Conservation (phyloP, 257 asterid species). For the Gardenia jasminoides region DNA sequence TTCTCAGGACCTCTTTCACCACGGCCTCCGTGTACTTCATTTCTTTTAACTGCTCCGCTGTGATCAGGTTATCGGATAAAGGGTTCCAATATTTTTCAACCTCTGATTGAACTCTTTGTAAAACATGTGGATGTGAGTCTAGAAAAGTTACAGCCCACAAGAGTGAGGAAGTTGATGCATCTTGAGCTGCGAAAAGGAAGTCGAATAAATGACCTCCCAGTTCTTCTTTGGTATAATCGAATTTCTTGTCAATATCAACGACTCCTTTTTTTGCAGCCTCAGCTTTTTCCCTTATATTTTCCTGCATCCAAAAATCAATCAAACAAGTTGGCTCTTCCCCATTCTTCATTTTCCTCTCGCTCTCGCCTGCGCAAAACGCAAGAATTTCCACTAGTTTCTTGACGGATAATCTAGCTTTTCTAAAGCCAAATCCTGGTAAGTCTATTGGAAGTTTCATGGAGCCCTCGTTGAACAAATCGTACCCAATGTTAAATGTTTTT, state of each 20-base stretch:
- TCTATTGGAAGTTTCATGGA: slow-evolving; percentile 73
- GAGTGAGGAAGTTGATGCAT: slow-evolving; percentile 79
- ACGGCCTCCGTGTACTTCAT: slow-evolving; percentile 89
- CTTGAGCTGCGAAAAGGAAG: slow-evolving; percentile 84
- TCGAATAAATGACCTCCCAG: slow-evolving; percentile 74
- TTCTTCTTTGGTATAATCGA: slow-evolving; percentile 32
- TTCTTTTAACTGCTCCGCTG: slow-evolving; percentile 56
- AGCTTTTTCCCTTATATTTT: slow-evolving; percentile 32
- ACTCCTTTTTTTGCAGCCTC: slow-evolving; percentile 22
- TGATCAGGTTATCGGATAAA: slow-evolving; percentile 34
- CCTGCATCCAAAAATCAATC: slow-evolving; percentile 80
- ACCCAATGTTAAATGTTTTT: slow-evolving; percentile 49
- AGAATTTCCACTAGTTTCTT: slow-evolving; percentile 51
- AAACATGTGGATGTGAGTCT: slow-evolving; percentile 58
- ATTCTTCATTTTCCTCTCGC: slow-evolving; percentile 48
- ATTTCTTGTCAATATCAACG: slow-evolving; percentile 5
- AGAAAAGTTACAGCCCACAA: slow-evolving; percentile 69
- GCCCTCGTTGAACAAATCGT: slow-evolving; percentile 69
- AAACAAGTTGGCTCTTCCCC: slow-evolving; percentile 68
- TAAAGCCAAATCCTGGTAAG: slow-evolving; percentile 78
- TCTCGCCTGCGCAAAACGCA: slow-evolving; percentile 48
- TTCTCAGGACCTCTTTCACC: slow-evolving; percentile 75
- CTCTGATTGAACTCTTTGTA: slow-evolving; percentile 53
- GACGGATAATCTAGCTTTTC: slow-evolving; percentile 71
- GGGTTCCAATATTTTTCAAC: slow-evolving; percentile 58